Base-by-base conservation (phyloP, 768 basidiomycete species). In the Mycena galericulata region DNA sequence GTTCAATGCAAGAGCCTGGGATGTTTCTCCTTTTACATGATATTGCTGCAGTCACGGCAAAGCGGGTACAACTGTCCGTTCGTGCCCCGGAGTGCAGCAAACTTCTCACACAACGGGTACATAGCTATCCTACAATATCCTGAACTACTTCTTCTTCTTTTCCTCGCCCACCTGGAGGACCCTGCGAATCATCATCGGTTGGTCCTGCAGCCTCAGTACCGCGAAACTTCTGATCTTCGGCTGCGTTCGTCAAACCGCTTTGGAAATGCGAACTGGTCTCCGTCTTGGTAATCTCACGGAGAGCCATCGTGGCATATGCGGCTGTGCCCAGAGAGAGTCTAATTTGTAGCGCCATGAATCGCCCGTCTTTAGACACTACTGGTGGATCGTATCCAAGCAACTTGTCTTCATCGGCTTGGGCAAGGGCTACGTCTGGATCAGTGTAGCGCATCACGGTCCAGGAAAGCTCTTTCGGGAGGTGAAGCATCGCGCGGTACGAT, bases 261-360 rank as follows among this genome's bases (percentile, higher is more conserved):
- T 98, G 97, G 81, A 90, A 91, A 74, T 96, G 95, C 43, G 95
- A 92, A 77, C 95, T 96, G 22, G 97, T 98, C 75, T 98, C 96
- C 36, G 92, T 94, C 82, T 97, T 99, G 17, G 96, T 96, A 47
- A 98, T 89, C 80, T 98, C 96, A 45, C 96, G 89, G 72, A 99
- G 79, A 4, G 97, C 97, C 98, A 99, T 99, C 2, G 98, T 99
- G 2, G 98, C 98, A 79, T 98, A 99, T 6, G 95, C 92, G 0
- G 95, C 93, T 9, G 95, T 95, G 17, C 94, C 95, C 18, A 99
- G 87, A n/a, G 86, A 89, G 60, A 98, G 80, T 41, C 90, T 82
- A 68, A 99, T 89, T 75, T 97, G 96, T 38, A 99, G 81, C 5
- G 97, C 97, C 78, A 90, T 83, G 78, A 97, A 97, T 74, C 89